Evolutionary conservation across 768 basidiomycete species (phyloP), one percentile per base, ranked within the genome.

Genomic region (Termitomyces sp.): DNA sequence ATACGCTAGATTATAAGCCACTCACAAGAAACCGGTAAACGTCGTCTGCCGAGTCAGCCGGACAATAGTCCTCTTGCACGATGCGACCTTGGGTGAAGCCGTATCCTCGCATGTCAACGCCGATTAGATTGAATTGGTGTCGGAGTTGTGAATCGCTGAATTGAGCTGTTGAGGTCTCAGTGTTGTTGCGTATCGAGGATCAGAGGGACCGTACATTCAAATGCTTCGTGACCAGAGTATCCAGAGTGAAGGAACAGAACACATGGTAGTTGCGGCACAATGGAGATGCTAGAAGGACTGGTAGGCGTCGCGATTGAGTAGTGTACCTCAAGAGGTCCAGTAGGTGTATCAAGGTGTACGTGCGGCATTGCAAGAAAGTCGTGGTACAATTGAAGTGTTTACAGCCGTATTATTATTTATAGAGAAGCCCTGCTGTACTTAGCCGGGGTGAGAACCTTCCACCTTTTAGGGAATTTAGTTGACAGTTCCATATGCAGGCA

Each of bases 101-200:
- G 54, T 66, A 66, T 16, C 56, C 63, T 36, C 65, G 59, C 57
- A 68, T 62, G 53, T 71, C 68, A 18, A 72, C 56, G 1, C 65
- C 65, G 13, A 72, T 65, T 10, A 72, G 64, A 59, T 70, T 72
- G 60, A 69, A 71, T 12, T 50, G 61, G 32, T 59, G 43, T 29
- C 68, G 53, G 5, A 71, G 63, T 18, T 42, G 59, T 10, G 67
- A 60, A 53, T 72, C 68, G 16, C 53, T 59, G 51, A 67, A 69
- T 47, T 69, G 68, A 12, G 54, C 67, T 68, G 53, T 37, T 10
- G 12, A 24, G 37, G 14, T 51, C 3, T 39, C 39, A 53, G 8
- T 50, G 18, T 24, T n/a, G 32, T 29, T 29, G 20, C 13, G n/a
- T 13, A 9, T 24, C 29, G 20, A 36, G 22, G 12, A n/a, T 27